Evolutionary conservation across 352 stramenopile genomes (phyloP).

Genomic region (Globisporangium abappressorium): DNA sequence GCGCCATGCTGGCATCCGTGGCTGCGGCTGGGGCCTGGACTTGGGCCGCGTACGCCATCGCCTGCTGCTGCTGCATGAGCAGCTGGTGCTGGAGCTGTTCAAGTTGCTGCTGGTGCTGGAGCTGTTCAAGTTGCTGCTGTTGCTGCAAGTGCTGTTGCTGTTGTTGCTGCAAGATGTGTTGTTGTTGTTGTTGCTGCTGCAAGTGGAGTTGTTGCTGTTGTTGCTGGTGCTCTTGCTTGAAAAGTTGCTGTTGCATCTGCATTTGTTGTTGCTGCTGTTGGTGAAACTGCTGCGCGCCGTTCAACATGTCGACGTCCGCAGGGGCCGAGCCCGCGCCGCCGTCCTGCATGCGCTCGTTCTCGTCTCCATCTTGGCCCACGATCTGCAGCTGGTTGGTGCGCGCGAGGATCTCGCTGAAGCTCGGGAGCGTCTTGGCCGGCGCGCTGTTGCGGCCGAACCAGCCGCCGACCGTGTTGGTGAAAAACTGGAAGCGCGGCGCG

Average conservation of each 20-base stretch:
- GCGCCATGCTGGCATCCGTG: background rate
- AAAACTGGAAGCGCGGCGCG: slow-evolving; percentile 19
- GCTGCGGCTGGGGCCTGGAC: background rate
- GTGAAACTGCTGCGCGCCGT: slow-evolving; percentile 7
- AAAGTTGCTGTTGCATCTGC: background rate
- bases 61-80: slow-evolving; percentile 5
- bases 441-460: slow-evolving; percentile 20
- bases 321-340: slow-evolving; percentile 16
- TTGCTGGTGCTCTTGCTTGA: slow-evolving; percentile 2
- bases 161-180: background rate
- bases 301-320: slow-evolving; percentile 23
- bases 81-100: slow-evolving; percentile 8
- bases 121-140: slow-evolving; percentile 3
- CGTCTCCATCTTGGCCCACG: slow-evolving; percentile 22
- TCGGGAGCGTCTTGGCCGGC: slow-evolving; percentile 43
- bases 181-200: background rate
- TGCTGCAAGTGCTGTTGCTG: background rate
- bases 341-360: slow-evolving; percentile 6
- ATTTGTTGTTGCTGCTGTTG: slow-evolving; percentile 4
- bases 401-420: slow-evolving; percentile 62
- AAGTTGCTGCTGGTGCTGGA: slow-evolving; percentile 7
- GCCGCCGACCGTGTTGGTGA: slow-evolving; percentile 16
- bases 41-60: slow-evolving; percentile 14
- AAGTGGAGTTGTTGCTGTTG: slow-evolving; percentile 2
- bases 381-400: slow-evolving; percentile 67